These are phyloP conservation scores for Amaranthus cruentus DNA, from an alignment of 148 eudicot species.

Conservation along the genomic window DNA sequence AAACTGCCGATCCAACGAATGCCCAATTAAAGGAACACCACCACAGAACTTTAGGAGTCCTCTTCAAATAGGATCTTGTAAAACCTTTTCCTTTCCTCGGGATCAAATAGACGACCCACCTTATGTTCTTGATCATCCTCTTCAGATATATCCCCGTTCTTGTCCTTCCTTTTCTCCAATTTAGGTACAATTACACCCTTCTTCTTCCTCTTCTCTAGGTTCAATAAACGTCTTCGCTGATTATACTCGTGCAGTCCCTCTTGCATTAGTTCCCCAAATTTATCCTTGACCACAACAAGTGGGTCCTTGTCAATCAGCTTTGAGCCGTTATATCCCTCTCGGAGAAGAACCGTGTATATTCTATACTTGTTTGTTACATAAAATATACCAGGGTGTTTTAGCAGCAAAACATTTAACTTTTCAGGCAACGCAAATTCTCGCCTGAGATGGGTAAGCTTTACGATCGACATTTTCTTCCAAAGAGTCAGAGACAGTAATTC, in stretches of 20 bases:
- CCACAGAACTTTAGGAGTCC: conserved; percentile 20
- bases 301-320: conserved; percentile 75
- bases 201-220: conserved; percentile 57
- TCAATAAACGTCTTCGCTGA: conserved; percentile 49
- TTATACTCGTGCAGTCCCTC: conserved; percentile 84
- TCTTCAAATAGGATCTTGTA: conserved; percentile 78
- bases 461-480: conserved; percentile 81
- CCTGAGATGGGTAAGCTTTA: conserved; percentile 67
- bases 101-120: conserved; percentile 70
- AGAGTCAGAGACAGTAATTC: conserved; percentile 75
- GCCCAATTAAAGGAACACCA: background rate
- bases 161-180: conserved; percentile 31
- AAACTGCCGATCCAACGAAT: background rate
- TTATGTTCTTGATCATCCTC: conserved; percentile 49
- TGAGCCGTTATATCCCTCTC: conserved; percentile 72
- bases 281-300: conserved; percentile 77
- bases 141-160: conserved; percentile 34
- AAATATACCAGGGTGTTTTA: conserved; percentile 87
- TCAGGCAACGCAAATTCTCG: conserved; percentile 73
- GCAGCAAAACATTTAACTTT: conserved; percentile 62
- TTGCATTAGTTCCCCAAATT: conserved; percentile 90
- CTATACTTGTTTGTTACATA: conserved; percentile 83
- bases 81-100: conserved; percentile 88
- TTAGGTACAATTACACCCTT: conserved; percentile 37
- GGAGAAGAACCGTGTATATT: conserved; percentile 72